These are phyloP conservation scores for Xylariales sp. DNA, from an alignment of 2,329 filamentous ascomycete species.

Conservation along the genomic window DNA sequence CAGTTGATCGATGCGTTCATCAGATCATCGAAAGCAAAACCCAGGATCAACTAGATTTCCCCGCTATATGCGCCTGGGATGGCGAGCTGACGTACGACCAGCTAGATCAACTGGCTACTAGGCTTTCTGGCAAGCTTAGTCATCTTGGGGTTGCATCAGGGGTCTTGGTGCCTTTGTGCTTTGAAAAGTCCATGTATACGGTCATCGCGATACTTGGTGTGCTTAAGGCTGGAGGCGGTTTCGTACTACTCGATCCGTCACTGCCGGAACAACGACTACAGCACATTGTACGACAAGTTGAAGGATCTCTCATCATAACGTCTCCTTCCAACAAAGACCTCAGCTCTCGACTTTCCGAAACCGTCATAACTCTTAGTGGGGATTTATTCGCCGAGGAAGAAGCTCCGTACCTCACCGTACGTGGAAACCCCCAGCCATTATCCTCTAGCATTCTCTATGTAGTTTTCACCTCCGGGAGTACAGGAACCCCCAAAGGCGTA, in stretches of 20 bases:
- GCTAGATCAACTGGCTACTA: not conserved
- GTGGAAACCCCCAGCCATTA: no score
- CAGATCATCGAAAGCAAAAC: not conserved
- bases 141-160: conserved; percentile 22
- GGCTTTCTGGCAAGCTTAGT: not conserved
- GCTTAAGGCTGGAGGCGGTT: not conserved
- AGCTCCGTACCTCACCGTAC: no score
- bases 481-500: conserved; percentile 43
- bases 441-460: conserved; percentile 24
- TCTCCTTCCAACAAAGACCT: no score
- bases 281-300: no score
- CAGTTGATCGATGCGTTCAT: not conserved
- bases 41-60: not conserved
- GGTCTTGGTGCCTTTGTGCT: conserved; percentile 11
- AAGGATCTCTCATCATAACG: no score
- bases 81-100: not conserved
- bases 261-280: not conserved
- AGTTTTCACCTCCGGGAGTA: conserved; percentile 47
- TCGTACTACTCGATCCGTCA: not conserved
- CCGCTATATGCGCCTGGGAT: not conserved
- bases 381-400: no score
- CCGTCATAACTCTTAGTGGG: no score
- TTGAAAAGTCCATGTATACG: not conserved
- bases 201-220: not conserved
- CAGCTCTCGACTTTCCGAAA: no score